Evolutionary conservation across 1,284 basidiomycete species (phyloP), one percentile per base, ranked within the genome.

Genomic region (Chalciporus piperatoides): DNA sequence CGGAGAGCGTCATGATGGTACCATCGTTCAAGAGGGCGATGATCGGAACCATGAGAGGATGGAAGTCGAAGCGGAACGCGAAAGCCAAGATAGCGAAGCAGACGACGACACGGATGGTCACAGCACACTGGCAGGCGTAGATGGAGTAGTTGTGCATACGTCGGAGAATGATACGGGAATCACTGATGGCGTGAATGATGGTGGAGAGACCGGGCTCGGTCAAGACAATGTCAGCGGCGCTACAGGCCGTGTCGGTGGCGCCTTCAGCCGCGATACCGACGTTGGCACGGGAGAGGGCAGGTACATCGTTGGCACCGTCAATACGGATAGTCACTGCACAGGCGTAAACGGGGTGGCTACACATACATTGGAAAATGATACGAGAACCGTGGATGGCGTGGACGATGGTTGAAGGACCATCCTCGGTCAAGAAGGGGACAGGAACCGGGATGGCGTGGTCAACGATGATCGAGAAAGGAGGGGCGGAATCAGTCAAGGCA

Each of bases 11-110:
- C 94, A 98, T 97, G 81, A 98, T 96, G 60, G 95, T 97, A 72
- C 95, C 95, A 69, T 97, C 95, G 74, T 98, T 98, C 61, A 97
- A 78, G 46, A 97, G 80, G 54, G 95, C 94, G 60, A 98, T 96
- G 72, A 98, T 91, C 71, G 97, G 88, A 58, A 98, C 86, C 95
- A 98, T 97, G 85, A 98, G 98, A 14, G 95, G 93, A 63, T 95
- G 95, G 91, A 98, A 98, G 73, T 96, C 90, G 72, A 94, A 93
- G 78, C 89, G 85, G 86, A 94, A 97, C 52, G 87, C 88, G 69
- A 97, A 97, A 46, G 92, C 90, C 68, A 98, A 81, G 73, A 97
- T 85, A 60, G 94, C 84, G 76, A 98, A 98, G 73, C 92, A 95
- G 60, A 97, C 90, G 59, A 97, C 94, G 70, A 98, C 95, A 90